These are phyloP conservation scores for Ramaria sp. DNA, from an alignment of 768 basidiomycete genomes.

Conservation along the genomic window DNA sequence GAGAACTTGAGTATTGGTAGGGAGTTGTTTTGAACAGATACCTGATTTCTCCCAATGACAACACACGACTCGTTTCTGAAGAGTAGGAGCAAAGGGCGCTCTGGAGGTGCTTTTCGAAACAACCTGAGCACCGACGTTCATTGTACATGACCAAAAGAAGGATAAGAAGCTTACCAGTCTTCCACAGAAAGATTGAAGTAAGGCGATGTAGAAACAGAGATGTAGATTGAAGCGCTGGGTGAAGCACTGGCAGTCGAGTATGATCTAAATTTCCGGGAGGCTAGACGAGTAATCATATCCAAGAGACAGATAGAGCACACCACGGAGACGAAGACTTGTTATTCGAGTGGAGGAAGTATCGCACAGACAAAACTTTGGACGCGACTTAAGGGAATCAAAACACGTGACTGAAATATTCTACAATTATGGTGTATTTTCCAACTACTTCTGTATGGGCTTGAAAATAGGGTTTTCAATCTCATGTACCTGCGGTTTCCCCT, in stretches of 20 bases:
- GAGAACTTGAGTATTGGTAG: not conserved
- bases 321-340: too few species aligned
- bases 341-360: not conserved
- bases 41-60: constrained; percentile 83
- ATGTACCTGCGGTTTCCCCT: constrained; percentile 75
- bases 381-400: not conserved
- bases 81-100: constrained; percentile 67
- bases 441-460: constrained; percentile 74
- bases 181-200: constrained; percentile 87
- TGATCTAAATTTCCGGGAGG: not conserved
- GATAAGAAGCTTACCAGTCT: constrained; percentile 56
- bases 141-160: not conserved
- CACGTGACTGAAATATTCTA: constrained; percentile 3
- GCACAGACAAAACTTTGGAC: not conserved
- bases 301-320: not conserved
- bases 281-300: not conserved
- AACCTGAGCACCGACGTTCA: constrained; percentile 33
- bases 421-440: not conserved
- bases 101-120: constrained; percentile 63
- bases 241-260: not conserved
- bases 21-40: constrained; percentile 13
- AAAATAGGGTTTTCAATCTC: constrained; percentile 81
- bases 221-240: constrained; percentile 31
- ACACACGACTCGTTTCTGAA: constrained; percentile 87
- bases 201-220: constrained; percentile 71